Base-by-base conservation (phyloP, 805 yeast species). In the Lachancea waltii region DNA sequence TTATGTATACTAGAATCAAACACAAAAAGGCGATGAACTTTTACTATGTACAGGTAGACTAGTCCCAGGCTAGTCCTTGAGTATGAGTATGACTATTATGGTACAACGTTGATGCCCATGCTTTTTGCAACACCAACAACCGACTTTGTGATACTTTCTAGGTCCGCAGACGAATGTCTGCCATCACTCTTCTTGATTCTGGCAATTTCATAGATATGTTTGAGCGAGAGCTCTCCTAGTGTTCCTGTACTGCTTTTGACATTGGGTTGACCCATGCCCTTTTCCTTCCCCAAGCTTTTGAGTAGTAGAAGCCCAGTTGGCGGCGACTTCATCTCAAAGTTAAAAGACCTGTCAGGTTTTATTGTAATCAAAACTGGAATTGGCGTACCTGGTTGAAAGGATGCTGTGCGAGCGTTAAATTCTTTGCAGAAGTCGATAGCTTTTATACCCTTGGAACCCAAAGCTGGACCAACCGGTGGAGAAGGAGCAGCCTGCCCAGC, bases 401-500 rank as follows among this genome's bases (percentile, higher is more conserved):
- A 79, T 6, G 95, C 95, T 9, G 97, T 87, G 62, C 95, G 79
- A 18, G 98, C 98, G 60, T 92, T 92, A 70, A 92, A 92, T 60
- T 92, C 97, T 63, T 92, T 92, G 67, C 97, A 90, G 56, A 92
- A 92, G 63, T 92, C 98, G 55, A 92, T 92, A 46, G 97, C 97
- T 60, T 92, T 92, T 33, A 92, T 95, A 70, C 98, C 98, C 62
- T 90, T 90, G 43, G 97, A 90, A 49, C 98, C 98, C 35, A 92
- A 70, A 0, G 97, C 98, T 32, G 98, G 98, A 48, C 98, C 98
- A 20, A 92, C 97, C 5, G 98, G 98, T 20, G 98, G 98, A 2
- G 96, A 81, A 29, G 98, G 97, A 2, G 97, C 92, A 0, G 98
- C 98, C 60, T 87, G 85, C 3, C 97, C 97, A 4, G 98, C 97